Conservation (phyloP, 768 basidiomycete species). For the Mrakia gelida region DNA sequence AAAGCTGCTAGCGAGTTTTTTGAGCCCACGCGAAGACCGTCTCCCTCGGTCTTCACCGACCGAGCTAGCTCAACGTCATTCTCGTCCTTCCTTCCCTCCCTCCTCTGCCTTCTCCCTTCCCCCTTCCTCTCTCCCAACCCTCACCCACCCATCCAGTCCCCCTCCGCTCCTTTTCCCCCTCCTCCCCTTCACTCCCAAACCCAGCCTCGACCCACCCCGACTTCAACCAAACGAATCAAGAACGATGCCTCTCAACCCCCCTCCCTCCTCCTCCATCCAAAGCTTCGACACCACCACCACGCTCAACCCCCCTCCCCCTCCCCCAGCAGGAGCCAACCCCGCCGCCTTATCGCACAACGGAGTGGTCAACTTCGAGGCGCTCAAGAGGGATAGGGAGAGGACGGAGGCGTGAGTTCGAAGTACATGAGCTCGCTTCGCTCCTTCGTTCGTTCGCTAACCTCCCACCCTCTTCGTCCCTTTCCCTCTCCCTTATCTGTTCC, state of each 20-base stretch:
- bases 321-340: not conserved
- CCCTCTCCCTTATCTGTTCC: no score
- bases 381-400: not conserved
- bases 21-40: no score
- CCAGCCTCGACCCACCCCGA: not conserved
- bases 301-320: not conserved
- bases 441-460: not conserved
- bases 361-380: not conserved
- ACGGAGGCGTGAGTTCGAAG: not conserved
- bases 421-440: not conserved
- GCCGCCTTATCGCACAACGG: not conserved
- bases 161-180: not conserved
- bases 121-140: not conserved
- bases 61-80: no score
- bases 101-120: not conserved
- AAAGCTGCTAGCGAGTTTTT: no score
- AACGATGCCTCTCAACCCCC: not conserved
- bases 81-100: no score
- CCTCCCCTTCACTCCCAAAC: no score
- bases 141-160: not conserved
- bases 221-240: no score
- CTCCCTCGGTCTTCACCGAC: no score
- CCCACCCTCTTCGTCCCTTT: not conserved
- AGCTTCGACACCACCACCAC: not conserved
- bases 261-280: not conserved